Evolutionary conservation across 75 land plant species (phyloP), one percentile per base, ranked within the genome.

Genomic region (Ceratopteris richardii): DNA sequence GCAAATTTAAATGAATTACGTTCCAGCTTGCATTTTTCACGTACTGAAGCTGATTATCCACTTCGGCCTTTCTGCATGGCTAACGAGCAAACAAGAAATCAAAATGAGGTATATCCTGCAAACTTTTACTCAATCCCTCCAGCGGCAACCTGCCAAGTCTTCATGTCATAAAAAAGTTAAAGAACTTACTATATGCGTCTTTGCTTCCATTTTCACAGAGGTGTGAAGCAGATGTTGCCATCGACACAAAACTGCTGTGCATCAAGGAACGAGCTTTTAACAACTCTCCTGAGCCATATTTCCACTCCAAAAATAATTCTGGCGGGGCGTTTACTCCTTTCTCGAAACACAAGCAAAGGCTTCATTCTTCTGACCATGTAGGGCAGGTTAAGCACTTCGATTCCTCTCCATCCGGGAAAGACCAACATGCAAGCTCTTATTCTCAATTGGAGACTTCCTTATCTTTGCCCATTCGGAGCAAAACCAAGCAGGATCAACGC

Each of bases 301-400:
- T 80, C 27, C 77, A 81, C 56, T 60, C 66, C 39, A 85, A 76
- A 37, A 83, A 64, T 23, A 75, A 85, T 57, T 74, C 60, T 21
- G 97, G 88, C 7, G 97, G 93, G 44, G 96, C 96, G 7, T 94
- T 94, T 60, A 63, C 62, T 42, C 98, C 98, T 4, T 94, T 94
- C 71, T 68, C 74, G 5, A 82, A 80, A 56, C 87, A 81, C 24
- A 57, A 69, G 62, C 78, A 55, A 25, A 29, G n/a, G 42, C 21
- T 19, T 57, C 22, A 36, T 5, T 39, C 20, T 17, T 30, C 59
- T 27, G 37, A 9, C 3, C 51, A 25, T 2, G 5, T 25, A 9
- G 56, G 31, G 27, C 1, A 5, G 2, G 3, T 54, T 16, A 54
- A 54, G 10, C 56, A 7, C 16, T 2, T 16, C 5, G 56, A 28